These are phyloP conservation scores for Castanopsis chinensis DNA, from an alignment of 306 rosid species.

Conservation along the genomic window DNA sequence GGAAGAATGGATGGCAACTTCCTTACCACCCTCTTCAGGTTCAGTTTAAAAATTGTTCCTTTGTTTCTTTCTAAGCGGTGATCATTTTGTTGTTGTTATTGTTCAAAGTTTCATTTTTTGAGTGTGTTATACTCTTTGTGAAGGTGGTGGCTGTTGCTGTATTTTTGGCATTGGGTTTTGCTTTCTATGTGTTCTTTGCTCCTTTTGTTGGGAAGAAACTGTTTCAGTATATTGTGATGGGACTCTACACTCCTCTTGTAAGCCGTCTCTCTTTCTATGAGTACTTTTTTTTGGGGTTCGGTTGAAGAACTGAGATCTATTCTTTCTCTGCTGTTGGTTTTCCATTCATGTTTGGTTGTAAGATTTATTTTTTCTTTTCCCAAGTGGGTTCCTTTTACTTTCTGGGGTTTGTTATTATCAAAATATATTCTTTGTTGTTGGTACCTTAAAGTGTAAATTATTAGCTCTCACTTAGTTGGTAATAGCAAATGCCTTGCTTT, in stretches of 20 bases:
- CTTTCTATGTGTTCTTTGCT: conserved; percentile 95
- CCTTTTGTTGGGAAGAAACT: conserved; percentile 89
- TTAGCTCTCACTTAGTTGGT: conserved; percentile 9
- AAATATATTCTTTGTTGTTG: conserved; percentile 2
- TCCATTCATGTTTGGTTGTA: conserved; percentile 30
- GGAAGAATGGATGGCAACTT: conserved; percentile 97
- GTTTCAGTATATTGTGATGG: conserved; percentile 78
- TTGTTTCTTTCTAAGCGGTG: neutral
- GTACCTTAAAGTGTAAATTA: neutral
- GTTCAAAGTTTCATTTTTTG: conserved; percentile 6
- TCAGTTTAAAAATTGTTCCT: conserved; percentile 1
- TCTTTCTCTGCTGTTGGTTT: conserved; percentile 26
- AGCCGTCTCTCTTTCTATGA: conserved; percentile 23
- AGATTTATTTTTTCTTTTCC: conserved; percentile 10
- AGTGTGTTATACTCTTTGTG: conserved; percentile 3
- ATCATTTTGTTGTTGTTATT: neutral
- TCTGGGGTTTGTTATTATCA: conserved; percentile 1
- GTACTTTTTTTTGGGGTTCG: conserved; percentile 17
- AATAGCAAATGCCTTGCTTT: conserved; percentile 14
- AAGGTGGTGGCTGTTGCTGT: conserved; percentile 99
- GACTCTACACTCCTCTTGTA: conserved; percentile 94
- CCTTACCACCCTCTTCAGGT: conserved; percentile 99
- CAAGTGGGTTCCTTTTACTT: conserved; percentile 12
- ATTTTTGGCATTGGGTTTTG: conserved; percentile 91
- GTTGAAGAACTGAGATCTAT: conserved; percentile 61